phyloP scores from a whole-genome alignment of 208 protist genomes.

The Crithidia expoeki region DNA sequence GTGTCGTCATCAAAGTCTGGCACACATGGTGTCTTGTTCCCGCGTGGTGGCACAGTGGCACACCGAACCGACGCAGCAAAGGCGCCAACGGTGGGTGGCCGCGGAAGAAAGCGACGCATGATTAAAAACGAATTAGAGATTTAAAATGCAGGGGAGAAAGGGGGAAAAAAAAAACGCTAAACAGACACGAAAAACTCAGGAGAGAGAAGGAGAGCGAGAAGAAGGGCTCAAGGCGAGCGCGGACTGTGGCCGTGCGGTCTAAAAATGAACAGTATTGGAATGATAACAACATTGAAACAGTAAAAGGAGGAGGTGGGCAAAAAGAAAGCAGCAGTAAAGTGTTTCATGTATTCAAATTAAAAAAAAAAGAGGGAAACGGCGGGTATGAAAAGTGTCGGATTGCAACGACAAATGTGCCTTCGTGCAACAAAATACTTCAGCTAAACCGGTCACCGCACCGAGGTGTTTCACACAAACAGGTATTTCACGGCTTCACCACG shows the following conservation, averaged over 20 bases:
- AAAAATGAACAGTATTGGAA: no score
- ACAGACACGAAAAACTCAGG: not conserved
- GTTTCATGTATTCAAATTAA: no score
- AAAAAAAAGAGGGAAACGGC: no score
- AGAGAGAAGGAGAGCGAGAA: not conserved
- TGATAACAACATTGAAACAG: no score
- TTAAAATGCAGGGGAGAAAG: not conserved
- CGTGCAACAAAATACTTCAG: no score
- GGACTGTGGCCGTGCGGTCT: not conserved
- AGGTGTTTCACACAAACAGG: no score
- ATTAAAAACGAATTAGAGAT: slow-evolving; percentile 15
- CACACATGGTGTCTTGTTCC: slow-evolving; percentile 10
- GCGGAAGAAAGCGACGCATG: slow-evolving; percentile 44
- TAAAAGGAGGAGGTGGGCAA: no score
- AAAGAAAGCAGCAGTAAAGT: no score
- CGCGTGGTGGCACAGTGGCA: slow-evolving; percentile 4
- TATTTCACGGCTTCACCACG: no score
- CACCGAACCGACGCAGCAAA: slow-evolving; percentile 26
- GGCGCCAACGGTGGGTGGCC: slow-evolving; percentile 14
- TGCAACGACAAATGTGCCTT: no score
- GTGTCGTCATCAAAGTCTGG: slow-evolving; percentile 69
- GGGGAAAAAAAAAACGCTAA: not conserved
- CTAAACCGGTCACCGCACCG: no score
- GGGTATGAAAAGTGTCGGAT: no score
- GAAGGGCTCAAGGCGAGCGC: not conserved